These are phyloP conservation scores for Corymbia maculata DNA, from an alignment of 345 rosid species.

Conservation along the genomic window DNA sequence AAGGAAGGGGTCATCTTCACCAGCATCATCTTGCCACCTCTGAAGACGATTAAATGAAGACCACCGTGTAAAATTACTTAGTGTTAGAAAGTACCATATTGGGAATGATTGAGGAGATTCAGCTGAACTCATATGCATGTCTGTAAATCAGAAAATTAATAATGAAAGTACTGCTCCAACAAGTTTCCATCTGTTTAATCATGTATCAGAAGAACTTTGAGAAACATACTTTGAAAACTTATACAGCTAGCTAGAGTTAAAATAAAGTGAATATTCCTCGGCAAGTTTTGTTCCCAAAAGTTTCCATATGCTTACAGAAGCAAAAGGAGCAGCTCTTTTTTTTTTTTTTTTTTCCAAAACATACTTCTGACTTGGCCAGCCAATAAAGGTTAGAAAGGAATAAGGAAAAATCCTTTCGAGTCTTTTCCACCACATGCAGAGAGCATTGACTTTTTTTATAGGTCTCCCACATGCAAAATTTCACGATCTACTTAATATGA, in stretches of 20 bases:
- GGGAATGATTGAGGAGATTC: background rate
- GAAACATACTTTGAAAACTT: background rate
- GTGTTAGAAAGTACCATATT: background rate
- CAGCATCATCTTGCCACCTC: slow-evolving; percentile 44
- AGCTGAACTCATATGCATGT: background rate
- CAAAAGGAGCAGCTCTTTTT: background rate
- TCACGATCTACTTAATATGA: background rate
- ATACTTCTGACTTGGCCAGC: background rate
- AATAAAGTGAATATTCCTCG: background rate
- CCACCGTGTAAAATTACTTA: background rate
- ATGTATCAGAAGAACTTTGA: background rate
- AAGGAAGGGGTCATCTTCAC: slow-evolving; percentile 36
- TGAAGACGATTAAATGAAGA: slow-evolving; percentile 1
- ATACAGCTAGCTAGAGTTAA: background rate
- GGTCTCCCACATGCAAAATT: background rate
- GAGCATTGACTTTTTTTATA: background rate
- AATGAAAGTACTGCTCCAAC: background rate
- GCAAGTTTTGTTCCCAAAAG: background rate
- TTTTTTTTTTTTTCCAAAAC: background rate
- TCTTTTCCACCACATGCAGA: background rate
- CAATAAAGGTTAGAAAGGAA: background rate
- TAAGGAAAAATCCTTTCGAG: background rate
- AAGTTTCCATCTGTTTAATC: background rate
- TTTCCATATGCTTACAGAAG: background rate
- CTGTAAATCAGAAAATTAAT: background rate